Evolutionary conservation across 2,329 filamentous ascomycete genomes (phyloP).

Genomic region (Leptodontidium sp.): DNA sequence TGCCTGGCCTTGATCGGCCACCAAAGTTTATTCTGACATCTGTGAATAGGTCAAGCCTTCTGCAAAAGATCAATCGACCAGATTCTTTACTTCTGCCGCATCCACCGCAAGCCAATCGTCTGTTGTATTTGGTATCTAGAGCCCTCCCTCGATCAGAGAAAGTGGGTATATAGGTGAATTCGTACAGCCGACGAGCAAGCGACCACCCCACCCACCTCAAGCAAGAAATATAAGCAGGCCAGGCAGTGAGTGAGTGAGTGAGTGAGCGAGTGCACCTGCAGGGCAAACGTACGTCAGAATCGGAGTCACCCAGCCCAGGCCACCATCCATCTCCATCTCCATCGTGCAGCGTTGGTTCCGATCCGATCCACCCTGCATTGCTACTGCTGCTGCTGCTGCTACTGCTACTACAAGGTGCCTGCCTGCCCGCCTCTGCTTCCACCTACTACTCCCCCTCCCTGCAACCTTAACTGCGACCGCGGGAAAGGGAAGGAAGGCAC

Average conservation of each 20-base stretch:
- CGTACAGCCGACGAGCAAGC: not conserved
- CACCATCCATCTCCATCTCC: not conserved
- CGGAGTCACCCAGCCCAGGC: not conserved
- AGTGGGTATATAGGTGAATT: not conserved
- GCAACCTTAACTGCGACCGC: constrained; percentile 28
- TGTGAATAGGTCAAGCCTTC: constrained; percentile 17
- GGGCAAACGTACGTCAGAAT: not conserved
- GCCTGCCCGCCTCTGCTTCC: not conserved
- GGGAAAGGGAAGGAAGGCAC: constrained; percentile 36
- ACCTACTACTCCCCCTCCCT: not conserved
- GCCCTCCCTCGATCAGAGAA: not conserved
- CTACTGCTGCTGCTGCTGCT: not conserved
- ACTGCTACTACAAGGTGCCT: too few relatives aligned
- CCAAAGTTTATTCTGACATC: constrained; percentile 31
- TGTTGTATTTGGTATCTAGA: not conserved
- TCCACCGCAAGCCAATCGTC: not conserved
- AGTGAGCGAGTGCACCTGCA: not conserved
- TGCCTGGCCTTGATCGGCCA: constrained; percentile 11
- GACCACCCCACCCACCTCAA: not conserved
- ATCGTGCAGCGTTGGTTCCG: not conserved
- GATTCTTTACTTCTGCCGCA: not conserved
- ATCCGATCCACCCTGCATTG: too few relatives aligned
- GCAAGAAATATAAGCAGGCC: not conserved
- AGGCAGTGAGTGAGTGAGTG: too few relatives aligned
- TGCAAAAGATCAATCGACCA: constrained; percentile 2